Evolutionary conservation across 495 filamentous ascomycete genomes (phyloP), one percentile per base, ranked within the genome.

Genomic region (Lophium mytilinum): DNA sequence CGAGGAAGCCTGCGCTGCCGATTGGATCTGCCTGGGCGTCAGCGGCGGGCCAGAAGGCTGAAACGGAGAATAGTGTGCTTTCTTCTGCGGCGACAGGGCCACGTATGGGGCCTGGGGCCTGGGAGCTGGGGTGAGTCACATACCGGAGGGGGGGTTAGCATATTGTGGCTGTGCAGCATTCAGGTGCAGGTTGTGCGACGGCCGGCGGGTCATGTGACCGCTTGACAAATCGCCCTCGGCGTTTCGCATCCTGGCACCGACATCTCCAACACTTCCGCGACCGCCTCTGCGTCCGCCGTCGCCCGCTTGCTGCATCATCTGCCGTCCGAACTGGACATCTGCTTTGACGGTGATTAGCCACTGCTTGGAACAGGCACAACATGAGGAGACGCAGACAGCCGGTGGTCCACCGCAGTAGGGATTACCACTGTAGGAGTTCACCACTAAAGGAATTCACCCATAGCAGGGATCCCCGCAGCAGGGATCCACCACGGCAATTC

Each of bases 301-400:
- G 45, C 43, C 43, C 17, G 17, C 18, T 19, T 21, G 43, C 4
- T 21, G 43, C 18, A 24, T 1, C 15, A 15, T 19, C 41, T 45
- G 45, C 45, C 9, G 45, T 48, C 62, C 62, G 42, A 52, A 58
- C 41, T 58, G 37, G 50, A 55, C 39, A 55, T 65, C 62, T 65
- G 57, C 50, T 55, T 52, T 36, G 41, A 30, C 17, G 12, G 14
- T 54, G 36, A 51, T 63, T 57, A 63, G 60, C 59, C 50, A 19
- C 30, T 34, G 47, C 37, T 33, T 41, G 47, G 9, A 11, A 19
- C 48, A 45, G 46, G 40, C 37, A 46, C 19, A n/a, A n/a, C n/a
- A n/a, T n/a, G n/a, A n/a, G n/a, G n/a, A n/a, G n/a, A n/a, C n/a
- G n/a, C n/a, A n/a, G n/a, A n/a, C n/a, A n/a, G n/a, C n/a, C n/a